phyloP scores from a whole-genome alignment of 257 asterid genomes.

The Penstemon eatonii region DNA sequence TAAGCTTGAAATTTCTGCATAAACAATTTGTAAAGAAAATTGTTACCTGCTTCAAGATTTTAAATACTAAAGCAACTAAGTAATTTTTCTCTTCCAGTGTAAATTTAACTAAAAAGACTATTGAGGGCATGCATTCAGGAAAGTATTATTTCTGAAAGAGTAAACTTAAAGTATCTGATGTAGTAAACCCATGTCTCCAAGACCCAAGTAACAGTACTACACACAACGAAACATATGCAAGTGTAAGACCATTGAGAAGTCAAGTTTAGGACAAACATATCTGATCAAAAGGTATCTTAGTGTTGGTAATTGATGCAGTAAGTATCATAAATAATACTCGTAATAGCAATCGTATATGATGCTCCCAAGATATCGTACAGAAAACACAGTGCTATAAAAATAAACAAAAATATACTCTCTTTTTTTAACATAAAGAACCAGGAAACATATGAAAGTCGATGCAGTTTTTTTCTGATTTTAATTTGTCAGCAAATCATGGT shows the following conservation, averaged over 20 bases:
- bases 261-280: no score
- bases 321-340: not conserved
- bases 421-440: not conserved
- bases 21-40: slow-evolving; percentile 20
- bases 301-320: not conserved
- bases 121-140: not conserved
- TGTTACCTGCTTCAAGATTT: slow-evolving; percentile 21
- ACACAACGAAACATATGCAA: not conserved
- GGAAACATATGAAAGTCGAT: not conserved
- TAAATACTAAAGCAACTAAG: not conserved
- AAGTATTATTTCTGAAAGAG: no score
- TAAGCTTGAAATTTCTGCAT: slow-evolving; percentile 67
- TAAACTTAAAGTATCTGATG: no score
- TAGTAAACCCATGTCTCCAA: no score
- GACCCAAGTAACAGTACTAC: not conserved
- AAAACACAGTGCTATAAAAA: not conserved
- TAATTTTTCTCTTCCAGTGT: not conserved
- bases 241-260: not conserved
- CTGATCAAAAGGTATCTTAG: not conserved
- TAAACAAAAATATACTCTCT: not conserved
- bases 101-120: not conserved
- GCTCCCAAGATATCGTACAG: no score
- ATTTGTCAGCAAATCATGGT: no score
- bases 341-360: not conserved
- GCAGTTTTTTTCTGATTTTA: not conserved